A percentile compares a stretch with the other conserved stretches of the same genome.
phyloP scores from a whole-genome alignment of 2,329 filamentous ascomycete genomes.

The Xylaria polymorpha region DNA sequence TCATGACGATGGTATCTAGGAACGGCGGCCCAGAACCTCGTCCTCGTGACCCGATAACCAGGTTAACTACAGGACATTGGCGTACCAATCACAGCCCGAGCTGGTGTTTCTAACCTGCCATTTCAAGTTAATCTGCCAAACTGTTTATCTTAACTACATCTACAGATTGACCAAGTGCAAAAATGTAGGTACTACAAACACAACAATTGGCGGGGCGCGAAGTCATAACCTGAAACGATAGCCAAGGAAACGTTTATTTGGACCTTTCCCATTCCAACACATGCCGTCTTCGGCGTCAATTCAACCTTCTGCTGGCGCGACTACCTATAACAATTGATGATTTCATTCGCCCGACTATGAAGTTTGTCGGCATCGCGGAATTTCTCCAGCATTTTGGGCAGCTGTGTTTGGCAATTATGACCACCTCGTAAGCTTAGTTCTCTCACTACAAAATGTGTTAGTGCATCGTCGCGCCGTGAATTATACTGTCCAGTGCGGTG shows the following conservation, averaged over 20 bases:
- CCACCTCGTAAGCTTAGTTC: neutral
- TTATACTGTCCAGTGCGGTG: neutral
- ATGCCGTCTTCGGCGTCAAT: neutral
- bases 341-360: neutral
- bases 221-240: neutral
- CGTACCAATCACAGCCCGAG: neutral
- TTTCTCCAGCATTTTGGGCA: neutral
- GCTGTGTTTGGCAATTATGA: neutral
- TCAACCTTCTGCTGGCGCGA: neutral
- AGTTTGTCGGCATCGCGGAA: neutral
- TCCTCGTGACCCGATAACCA: slow-evolving; percentile 8
- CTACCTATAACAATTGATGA: neutral
- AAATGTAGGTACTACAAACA: no score
- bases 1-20: neutral
- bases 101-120: neutral
- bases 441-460: neutral
- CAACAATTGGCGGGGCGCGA: neutral
- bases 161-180: no score
- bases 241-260: neutral
- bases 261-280: neutral
- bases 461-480: neutral
- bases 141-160: neutral
- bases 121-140: neutral
- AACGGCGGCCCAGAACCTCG: neutral
- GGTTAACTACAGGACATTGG: neutral